Evolutionary conservation across 768 basidiomycete genomes (phyloP).

Genomic region (Termitomyces sp.): DNA sequence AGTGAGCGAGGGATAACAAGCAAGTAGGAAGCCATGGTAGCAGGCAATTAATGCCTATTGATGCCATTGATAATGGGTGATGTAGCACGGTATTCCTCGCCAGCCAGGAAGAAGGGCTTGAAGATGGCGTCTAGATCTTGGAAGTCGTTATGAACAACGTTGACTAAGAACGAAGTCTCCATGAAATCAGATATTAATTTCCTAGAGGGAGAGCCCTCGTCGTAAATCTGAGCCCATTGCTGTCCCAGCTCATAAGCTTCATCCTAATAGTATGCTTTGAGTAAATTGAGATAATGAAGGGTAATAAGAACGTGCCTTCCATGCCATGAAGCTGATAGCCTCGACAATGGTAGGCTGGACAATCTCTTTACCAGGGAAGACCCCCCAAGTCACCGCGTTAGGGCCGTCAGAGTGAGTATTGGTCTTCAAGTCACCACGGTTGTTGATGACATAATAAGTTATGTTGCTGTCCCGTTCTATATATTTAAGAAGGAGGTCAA

Average conservation of each 20-base stretch:
- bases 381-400: slow-evolving; percentile 98
- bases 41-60: slow-evolving; percentile 19
- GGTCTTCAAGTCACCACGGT: slow-evolving; percentile 87
- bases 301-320: slow-evolving; percentile 60
- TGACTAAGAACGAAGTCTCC: slow-evolving; percentile 82
- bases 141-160: slow-evolving; percentile 96
- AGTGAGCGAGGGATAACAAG: slow-evolving; percentile 3
- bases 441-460: slow-evolving; percentile 98
- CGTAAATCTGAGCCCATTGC: slow-evolving; percentile 89
- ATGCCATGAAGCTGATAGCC: slow-evolving; percentile 96
- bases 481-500: slow-evolving; percentile 65
- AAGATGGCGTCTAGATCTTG: slow-evolving; percentile 82
- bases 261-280: slow-evolving; percentile 44
- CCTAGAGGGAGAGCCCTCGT: slow-evolving; percentile 65
- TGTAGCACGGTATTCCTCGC: slow-evolving; percentile 47
- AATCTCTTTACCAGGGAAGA: slow-evolving; percentile 96
- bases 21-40: slow-evolving; percentile 8
- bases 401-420: slow-evolving; percentile 95
- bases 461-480: slow-evolving; percentile 86
- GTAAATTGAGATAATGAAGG: neutral
- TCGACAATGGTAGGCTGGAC: slow-evolving; percentile 96
- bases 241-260: slow-evolving; percentile 90
- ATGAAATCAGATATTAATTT: slow-evolving; percentile 74
- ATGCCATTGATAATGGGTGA: slow-evolving; percentile 33
- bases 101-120: slow-evolving; percentile 76